Evolutionary conservation across 495 filamentous ascomycete genomes (phyloP).

Genomic region (Antarctomyces pellizariae): DNA sequence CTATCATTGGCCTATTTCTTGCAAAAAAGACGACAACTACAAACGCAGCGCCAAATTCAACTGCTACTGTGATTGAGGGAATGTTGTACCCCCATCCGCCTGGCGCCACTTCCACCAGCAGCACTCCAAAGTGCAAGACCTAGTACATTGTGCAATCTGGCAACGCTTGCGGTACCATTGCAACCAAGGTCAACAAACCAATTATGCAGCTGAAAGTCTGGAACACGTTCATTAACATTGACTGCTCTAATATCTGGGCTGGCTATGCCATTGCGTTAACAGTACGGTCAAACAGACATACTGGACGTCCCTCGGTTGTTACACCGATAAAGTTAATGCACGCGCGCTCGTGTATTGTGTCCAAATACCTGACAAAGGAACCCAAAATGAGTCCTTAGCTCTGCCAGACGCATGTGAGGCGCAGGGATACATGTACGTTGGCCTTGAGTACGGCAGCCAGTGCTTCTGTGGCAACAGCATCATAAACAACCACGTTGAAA

Average conservation of each 20-base stretch:
- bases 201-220: background rate
- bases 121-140: background rate
- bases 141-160: background rate
- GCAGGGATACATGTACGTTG: background rate
- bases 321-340: no score
- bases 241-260: background rate
- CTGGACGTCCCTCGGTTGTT: no score
- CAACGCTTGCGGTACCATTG: background rate
- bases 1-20: no score
- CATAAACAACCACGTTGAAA: no score
- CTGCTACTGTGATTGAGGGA: no score
- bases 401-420: background rate
- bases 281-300: no score
- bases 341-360: no score
- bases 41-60: no score
- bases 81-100: background rate
- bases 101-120: background rate
- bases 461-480: conserved; percentile 1
- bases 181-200: background rate
- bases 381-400: no score
- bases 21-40: no score
- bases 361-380: no score
- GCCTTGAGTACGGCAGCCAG: conserved; percentile 1
- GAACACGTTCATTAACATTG: background rate
- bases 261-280: background rate